phyloP scores from a whole-genome alignment of 495 filamentous ascomycete genomes.

The Xylaria bambusicola region DNA sequence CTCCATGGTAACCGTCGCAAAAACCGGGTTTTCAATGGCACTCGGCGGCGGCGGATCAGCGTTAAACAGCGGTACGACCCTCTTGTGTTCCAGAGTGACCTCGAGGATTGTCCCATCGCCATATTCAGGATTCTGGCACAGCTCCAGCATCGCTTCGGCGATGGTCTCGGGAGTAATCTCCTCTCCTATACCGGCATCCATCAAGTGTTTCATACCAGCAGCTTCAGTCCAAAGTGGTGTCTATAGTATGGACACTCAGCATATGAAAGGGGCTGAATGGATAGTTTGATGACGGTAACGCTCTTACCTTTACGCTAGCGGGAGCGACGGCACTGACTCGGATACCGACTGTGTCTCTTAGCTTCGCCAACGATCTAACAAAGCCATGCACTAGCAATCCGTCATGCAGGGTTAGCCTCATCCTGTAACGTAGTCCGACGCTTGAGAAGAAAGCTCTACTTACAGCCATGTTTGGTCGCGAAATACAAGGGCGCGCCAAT shows the following conservation, averaged over 20 bases:
- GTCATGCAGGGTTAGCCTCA: background rate
- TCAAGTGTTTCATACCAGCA: constrained; percentile 61
- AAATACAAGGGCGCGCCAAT: constrained; percentile 58
- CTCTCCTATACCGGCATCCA: constrained; percentile 24
- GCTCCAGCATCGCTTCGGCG: constrained; percentile 21
- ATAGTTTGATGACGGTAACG: no score
- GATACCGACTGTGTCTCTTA: constrained; percentile 57
- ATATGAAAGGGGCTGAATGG: background rate
- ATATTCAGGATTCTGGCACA: constrained; percentile 19
- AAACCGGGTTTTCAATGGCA: background rate
- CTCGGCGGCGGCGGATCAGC: constrained; percentile 55
- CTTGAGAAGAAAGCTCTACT: background rate
- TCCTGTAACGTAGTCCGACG: no score
- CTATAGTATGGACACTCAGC: constrained; percentile 19
- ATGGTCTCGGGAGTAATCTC: constrained; percentile 17
- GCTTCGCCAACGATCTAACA: constrained; percentile 53
- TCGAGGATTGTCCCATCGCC: constrained; percentile 55
- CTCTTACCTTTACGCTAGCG: constrained; percentile 52
- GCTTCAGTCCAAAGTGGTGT: constrained; percentile 68
- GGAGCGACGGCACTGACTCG: constrained; percentile 67
- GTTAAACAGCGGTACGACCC: constrained; percentile 52
- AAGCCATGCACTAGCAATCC: constrained; percentile 48
- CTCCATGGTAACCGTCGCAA: background rate
- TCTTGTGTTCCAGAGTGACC: constrained; percentile 54
- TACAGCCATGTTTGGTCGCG: constrained; percentile 58